phyloP scores from a whole-genome alignment of 768 basidiomycete species.

The Pleurotus citrinopileatus region DNA sequence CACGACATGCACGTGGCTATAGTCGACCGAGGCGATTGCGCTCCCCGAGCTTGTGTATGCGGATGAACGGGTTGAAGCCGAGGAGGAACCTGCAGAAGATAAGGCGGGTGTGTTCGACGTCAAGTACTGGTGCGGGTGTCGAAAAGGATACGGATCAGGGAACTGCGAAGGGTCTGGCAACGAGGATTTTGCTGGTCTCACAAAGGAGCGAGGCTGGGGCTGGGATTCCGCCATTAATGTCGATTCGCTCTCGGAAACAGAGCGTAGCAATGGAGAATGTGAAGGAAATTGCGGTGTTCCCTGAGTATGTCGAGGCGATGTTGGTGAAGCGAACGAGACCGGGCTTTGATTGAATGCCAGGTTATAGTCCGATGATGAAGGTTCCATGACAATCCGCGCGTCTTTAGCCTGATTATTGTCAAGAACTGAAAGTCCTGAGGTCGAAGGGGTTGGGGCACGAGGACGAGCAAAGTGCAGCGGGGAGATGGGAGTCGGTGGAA shows the following conservation, averaged over 20 bases:
- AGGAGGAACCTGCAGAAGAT: slow-evolving; percentile 69
- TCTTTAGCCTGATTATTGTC: slow-evolving; percentile 19
- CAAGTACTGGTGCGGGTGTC: slow-evolving; percentile 46
- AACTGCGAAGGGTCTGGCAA: slow-evolving; percentile 67
- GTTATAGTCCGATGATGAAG: slow-evolving; percentile 1
- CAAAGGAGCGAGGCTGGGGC: slow-evolving; percentile 25
- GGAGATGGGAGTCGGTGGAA: slow-evolving; percentile 31
- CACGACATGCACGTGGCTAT: slow-evolving; percentile 62
- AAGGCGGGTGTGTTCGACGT: slow-evolving; percentile 51
- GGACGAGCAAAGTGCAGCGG: slow-evolving; percentile 28
- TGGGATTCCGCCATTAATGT: slow-evolving; percentile 25
- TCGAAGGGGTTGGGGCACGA: slow-evolving; percentile 37
- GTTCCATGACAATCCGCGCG: slow-evolving; percentile 16
- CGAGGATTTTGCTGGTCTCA: slow-evolving; percentile 39
- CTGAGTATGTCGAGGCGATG: slow-evolving; percentile 11
- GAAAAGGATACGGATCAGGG: slow-evolving; percentile 71
- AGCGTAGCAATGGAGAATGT: slow-evolving; percentile 34
- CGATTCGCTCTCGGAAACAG: slow-evolving; percentile 36
- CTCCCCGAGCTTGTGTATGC: slow-evolving; percentile 76
- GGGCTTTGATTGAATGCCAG: not conserved
- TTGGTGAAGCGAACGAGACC: slow-evolving; percentile 17
- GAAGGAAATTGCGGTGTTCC: slow-evolving; percentile 14
- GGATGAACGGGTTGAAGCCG: slow-evolving; percentile 70
- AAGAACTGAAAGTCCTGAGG: slow-evolving; percentile 16
- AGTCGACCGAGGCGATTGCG: slow-evolving; percentile 57